Base-by-base conservation (phyloP, 2,329 filamentous ascomycete genomes). In the Fusarium tjaetaba region DNA sequence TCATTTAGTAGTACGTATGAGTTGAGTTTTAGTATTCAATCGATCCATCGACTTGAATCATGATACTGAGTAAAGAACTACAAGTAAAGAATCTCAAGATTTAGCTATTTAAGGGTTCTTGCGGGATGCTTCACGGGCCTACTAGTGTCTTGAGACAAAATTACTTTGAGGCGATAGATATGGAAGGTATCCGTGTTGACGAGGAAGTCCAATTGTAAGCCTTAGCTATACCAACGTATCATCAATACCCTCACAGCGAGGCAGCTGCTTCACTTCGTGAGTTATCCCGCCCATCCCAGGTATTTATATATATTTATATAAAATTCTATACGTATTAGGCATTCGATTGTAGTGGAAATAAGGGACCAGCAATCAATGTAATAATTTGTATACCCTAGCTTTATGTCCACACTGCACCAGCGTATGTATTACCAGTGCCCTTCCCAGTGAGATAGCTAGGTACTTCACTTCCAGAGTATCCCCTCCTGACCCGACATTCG, bases 1-100 rank as follows among this genome's bases (percentile, higher is more conserved):
- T 45, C 65, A 39, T 51, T 41, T 64, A 30, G 28, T 39, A 65
- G 36, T 42, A 65, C 48, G 36, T 11, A 51, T 42, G 66, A 70
- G 45, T 43, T 60, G 39, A 53, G 41, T 41, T 59, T 39, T 51
- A 43, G 24, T 61, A 48, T 60, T 58, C 38, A 46, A 65, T 70
- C 24, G 36, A 60, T 65, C n/a, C 41, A 55, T 32, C 28, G 39
- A 28, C 36, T 36, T 43, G 30, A 49, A 46, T 60, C 32, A 32
- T 18, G 26, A 11, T 38, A 26, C 28, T 26, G 30, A 43, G 28
- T 43, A 16, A 30, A 48, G 28, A 22, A 30, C 24, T 46, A 30
- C 32, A 34, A 34, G 32, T 59, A 39, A 60, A 38, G 36, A 68
- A 43, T n/a, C 24, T 9, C 34, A 51, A 24, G 16, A 16, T 16